These are phyloP conservation scores for Mortierella sp. DNA, from an alignment of 371 early-diverging fungal genomes.

Conservation along the genomic window DNA sequence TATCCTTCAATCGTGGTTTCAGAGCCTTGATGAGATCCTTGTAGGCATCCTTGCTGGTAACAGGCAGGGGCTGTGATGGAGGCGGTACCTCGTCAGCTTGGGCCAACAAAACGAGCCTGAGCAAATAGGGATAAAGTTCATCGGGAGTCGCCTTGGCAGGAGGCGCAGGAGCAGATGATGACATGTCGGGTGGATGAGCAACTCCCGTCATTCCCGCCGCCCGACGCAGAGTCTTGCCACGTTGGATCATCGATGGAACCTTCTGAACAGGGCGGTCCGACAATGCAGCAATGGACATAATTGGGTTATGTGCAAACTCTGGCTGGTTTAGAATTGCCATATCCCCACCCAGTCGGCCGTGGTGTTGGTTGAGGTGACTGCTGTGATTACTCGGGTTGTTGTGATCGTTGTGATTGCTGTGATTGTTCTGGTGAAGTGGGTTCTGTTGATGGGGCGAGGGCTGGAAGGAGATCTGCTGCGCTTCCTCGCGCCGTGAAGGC, in stretches of 20 bases:
- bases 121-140: slow-evolving; percentile 49
- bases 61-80: slow-evolving; percentile 26
- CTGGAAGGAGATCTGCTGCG: slow-evolving; percentile 27
- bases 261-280: slow-evolving; percentile 45
- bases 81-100: slow-evolving; percentile 40
- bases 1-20: slow-evolving; percentile 38
- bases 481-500: slow-evolving; percentile 12
- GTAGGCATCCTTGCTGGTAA: slow-evolving; percentile 41
- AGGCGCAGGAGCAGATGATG: slow-evolving; percentile 8
- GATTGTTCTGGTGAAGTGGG: not conserved
- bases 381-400: not conserved
- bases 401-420: not conserved
- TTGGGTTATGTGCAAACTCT: slow-evolving; percentile 45
- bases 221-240: slow-evolving; percentile 45
- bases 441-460: not conserved
- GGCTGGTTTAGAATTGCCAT: slow-evolving; percentile 44
- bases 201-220: slow-evolving; percentile 53
- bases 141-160: slow-evolving; percentile 29
- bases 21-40: slow-evolving; percentile 51
- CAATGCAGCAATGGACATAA: slow-evolving; percentile 51
- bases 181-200: slow-evolving; percentile 12
- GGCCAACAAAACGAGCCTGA: slow-evolving; percentile 42
- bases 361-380: slow-evolving; percentile 14
- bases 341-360: slow-evolving; percentile 45
- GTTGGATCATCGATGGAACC: slow-evolving; percentile 46